phyloP scores from a whole-genome alignment of 768 basidiomycete species.

The Leccinum arenicola region DNA sequence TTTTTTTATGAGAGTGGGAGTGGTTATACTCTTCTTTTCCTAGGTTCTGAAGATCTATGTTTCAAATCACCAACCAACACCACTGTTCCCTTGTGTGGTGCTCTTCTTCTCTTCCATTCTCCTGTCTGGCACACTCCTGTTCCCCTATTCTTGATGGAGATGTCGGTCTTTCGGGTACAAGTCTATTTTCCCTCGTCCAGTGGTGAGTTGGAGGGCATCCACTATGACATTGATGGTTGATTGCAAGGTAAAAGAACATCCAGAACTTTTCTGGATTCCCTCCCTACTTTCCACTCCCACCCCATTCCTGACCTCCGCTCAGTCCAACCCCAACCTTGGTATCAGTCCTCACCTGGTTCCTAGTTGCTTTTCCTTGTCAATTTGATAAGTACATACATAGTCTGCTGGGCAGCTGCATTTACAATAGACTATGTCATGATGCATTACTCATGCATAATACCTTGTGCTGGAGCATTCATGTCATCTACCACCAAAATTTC shows the following conservation, averaged over 20 bases:
- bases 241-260: background rate
- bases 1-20: background rate
- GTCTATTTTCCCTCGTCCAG: background rate
- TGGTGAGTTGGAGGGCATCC: background rate
- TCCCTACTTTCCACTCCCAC: background rate
- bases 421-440: too few relatives aligned
- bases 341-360: background rate
- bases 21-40: background rate
- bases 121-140: background rate
- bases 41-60: background rate
- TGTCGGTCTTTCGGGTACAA: background rate
- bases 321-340: background rate
- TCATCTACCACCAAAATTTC: too few relatives aligned
- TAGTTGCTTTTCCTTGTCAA: background rate
- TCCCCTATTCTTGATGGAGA: background rate
- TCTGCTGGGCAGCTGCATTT: background rate
- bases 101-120: background rate
- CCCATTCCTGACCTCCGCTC: background rate
- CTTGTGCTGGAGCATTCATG: too few relatives aligned
- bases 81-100: background rate
- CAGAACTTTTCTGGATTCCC: background rate
- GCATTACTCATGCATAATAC: too few relatives aligned
- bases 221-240: background rate
- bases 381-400: background rate
- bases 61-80: background rate